A percentile compares a stretch with the other conserved stretches of the same genome.
phyloP scores from a whole-genome alignment of 768 basidiomycete genomes.

The Hydnum rufescens region DNA sequence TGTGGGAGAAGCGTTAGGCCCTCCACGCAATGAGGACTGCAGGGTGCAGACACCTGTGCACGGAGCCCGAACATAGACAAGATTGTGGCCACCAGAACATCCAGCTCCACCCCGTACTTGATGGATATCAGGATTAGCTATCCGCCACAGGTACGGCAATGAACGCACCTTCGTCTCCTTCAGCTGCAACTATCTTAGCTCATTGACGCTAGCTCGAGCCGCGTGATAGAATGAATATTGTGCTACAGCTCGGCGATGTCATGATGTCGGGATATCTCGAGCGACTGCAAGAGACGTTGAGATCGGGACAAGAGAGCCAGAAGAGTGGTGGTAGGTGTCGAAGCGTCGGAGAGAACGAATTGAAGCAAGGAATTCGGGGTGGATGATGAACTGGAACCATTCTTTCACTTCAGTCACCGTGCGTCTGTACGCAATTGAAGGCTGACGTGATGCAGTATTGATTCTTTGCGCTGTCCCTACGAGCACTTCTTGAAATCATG shows the following conservation, averaged over 20 bases:
- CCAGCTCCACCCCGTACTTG: constrained; percentile 90
- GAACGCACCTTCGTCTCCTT: constrained; percentile 66
- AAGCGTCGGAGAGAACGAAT: not conserved
- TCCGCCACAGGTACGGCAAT: constrained; percentile 3
- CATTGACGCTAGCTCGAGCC: constrained; percentile 32
- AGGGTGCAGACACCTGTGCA: constrained; percentile 36
- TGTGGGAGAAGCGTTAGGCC: constrained; percentile 13
- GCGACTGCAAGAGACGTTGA: constrained; percentile 39
- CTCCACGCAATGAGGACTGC: not conserved
- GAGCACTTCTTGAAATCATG: constrained; percentile 70
- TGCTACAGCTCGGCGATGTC: constrained; percentile 47
- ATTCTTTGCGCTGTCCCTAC: constrained; percentile 25
- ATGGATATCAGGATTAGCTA: not conserved
- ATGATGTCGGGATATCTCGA: constrained; percentile 64
- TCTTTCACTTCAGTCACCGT: no score
- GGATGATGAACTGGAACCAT: constrained; percentile 11
- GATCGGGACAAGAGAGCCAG: constrained; percentile 59
- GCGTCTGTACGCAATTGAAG: no score
- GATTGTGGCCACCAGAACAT: constrained; percentile 90
- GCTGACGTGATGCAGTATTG: no score
- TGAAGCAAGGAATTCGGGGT: constrained; percentile 6
- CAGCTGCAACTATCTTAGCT: constrained; percentile 71
- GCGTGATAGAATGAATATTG: constrained; percentile 25
- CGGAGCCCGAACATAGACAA: constrained; percentile 83
- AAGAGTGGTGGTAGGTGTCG: constrained; percentile 14